phyloP scores from a whole-genome alignment of 1,284 basidiomycete genomes.

The Trichosporon faecale region DNA sequence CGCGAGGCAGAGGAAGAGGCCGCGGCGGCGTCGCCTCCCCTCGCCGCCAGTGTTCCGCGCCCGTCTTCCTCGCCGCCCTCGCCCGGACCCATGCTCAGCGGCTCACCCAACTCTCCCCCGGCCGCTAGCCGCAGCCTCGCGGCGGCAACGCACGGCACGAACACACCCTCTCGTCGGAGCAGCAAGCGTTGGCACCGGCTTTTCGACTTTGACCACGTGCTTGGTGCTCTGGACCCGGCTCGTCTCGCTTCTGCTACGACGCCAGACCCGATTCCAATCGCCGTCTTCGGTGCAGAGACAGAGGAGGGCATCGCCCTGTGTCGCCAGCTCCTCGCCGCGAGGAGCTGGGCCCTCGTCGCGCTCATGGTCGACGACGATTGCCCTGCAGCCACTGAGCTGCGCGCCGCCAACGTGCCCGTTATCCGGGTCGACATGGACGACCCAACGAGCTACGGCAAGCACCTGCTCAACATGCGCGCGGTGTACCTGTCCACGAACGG shows the following conservation, averaged over 20 bases:
- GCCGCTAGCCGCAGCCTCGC: conserved; percentile 2
- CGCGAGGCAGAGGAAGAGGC: not conserved
- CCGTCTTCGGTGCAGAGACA: conserved; percentile 35
- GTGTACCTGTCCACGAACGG: conserved; percentile 29
- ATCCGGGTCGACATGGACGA: conserved; percentile 33
- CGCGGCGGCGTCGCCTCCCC: not conserved
- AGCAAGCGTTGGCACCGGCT: conserved; percentile 9
- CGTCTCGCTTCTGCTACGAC: conserved; percentile 19
- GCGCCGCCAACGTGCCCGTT: conserved; percentile 21
- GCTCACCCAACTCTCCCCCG: conserved; percentile 2
- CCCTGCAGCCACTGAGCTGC: conserved; percentile 12
- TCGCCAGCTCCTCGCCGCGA: conserved; percentile 18
- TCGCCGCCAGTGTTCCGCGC: not conserved
- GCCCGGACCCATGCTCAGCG: not conserved
- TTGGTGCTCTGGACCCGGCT: conserved; percentile 31
- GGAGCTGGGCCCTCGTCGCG: conserved; percentile 15
- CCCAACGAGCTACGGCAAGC: conserved; percentile 22
- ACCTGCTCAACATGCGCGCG: conserved; percentile 27
- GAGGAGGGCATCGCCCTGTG: conserved; percentile 22
- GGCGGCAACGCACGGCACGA: not conserved
- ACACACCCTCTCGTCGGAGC: not conserved
- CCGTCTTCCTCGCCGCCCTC: conserved; percentile 8
- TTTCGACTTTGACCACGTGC: conserved; percentile 27
- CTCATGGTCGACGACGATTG: conserved; percentile 20
- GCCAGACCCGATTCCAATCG: conserved; percentile 23